These are phyloP conservation scores for Phalaenopsis equestris DNA, from an alignment of 106 monocot species.

Conservation along the genomic window DNA sequence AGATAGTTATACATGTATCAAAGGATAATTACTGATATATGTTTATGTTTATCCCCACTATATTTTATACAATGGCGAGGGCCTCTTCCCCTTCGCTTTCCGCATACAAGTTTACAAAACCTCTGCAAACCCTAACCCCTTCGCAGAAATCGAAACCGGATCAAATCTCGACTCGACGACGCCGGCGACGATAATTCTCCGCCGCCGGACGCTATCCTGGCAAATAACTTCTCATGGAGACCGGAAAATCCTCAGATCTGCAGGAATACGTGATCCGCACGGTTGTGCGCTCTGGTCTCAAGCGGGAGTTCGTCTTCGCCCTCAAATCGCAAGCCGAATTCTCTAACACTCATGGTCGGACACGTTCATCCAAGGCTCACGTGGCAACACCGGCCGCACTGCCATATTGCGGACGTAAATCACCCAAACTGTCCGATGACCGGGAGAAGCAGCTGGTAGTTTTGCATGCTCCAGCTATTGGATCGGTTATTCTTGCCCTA, in stretches of 20 bases:
- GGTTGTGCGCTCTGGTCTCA: slow-evolving; percentile 67
- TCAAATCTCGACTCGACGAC: not conserved
- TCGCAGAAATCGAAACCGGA: not conserved
- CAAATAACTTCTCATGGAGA: slow-evolving; percentile 19
- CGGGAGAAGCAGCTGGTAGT: not conserved
- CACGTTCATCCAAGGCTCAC: slow-evolving; percentile 23
- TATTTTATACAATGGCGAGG: not conserved
- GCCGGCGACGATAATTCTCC: not conserved
- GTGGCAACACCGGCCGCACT: not conserved
- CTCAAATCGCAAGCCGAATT: slow-evolving; percentile 56
- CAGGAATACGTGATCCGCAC: slow-evolving; percentile 49
- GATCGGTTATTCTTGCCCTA: not conserved
- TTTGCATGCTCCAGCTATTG: not conserved
- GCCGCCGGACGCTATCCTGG: not conserved
- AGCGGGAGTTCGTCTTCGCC: slow-evolving; percentile 87
- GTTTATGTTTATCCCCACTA: too few species aligned
- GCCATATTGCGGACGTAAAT: not conserved
- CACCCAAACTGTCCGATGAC: not conserved
- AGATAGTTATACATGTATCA: too few species aligned
- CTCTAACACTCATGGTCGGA: slow-evolving; percentile 27
- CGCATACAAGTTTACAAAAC: not conserved
- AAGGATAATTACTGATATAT: too few species aligned
- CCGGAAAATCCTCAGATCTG: slow-evolving; percentile 12
- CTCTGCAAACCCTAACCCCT: slow-evolving; percentile 3
- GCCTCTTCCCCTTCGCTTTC: not conserved